Evolutionary conservation across 768 basidiomycete genomes (phyloP), one percentile per base, ranked within the genome.

Genomic region (Kwoniella newhampshirensis): DNA sequence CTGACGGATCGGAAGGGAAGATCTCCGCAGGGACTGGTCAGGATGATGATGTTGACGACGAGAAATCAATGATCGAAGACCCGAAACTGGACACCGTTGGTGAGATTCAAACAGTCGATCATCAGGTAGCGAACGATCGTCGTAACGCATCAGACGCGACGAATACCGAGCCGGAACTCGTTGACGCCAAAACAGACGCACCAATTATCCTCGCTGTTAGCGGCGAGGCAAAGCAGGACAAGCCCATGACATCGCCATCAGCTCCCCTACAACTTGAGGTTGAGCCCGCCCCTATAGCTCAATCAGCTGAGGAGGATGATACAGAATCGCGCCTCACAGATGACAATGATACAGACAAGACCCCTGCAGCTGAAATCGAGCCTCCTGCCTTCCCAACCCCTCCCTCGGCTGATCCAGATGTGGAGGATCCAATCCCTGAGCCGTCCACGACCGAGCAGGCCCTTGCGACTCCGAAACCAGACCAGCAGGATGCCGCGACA

Each of bases 31-130:
- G 20, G n/a, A n/a, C n/a, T n/a, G n/a, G n/a, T n/a, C n/a, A n/a
- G n/a, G 43, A n/a, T 44, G 7, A 18, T n/a, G 77, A 82, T 43
- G 78, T 77, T 1, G 83, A 81, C 35, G 81, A 70, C 15, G 79
- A 83, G 27, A 83, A 15, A 20, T 21, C 13, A 43, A 20, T 37
- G 11, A 37, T n/a, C n/a, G 36, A 37, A n/a, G 36, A 37, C 36
- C 36, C 36, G 11, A 37, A 37, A n/a, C 36, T 9, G 36, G 36
- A 37, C 36, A 9, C 36, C 36, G 36, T 9, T n/a, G n/a, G n/a
- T n/a, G n/a, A n/a, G n/a, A n/a, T n/a, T n/a, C n/a, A n/a, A n/a
- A n/a, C 11, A 20, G 12, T 43, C 15, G 5, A 43, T 11, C 12
- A 17, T 43, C n/a, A 23, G 25, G 4, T 30, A 13, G 4, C 25